Evolutionary conservation across 106 monocot genomes (phyloP).

Genomic region (Dioscorea alata): DNA sequence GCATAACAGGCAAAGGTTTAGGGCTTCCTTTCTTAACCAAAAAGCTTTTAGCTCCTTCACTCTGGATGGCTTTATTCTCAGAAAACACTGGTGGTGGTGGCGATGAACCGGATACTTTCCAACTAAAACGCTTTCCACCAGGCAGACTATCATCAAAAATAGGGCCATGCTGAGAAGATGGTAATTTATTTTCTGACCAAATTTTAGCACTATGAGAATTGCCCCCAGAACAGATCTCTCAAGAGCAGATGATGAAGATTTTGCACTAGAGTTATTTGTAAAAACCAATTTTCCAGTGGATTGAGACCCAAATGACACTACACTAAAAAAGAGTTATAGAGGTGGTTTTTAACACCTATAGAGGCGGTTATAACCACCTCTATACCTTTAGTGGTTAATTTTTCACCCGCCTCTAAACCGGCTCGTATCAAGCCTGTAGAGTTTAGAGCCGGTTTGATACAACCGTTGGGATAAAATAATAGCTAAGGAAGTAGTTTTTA

Average conservation of each 20-base stretch:
- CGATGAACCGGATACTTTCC: slow-evolving; percentile 7
- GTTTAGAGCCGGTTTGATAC: too few relatives aligned
- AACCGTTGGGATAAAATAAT: too few relatives aligned
- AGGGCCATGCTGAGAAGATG: slow-evolving; percentile 6
- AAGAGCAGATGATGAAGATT: slow-evolving; percentile 20
- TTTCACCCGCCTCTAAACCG: too few relatives aligned
- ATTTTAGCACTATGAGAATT: slow-evolving; percentile 10
- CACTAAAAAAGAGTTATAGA: too few relatives aligned
- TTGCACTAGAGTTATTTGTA: slow-evolving; percentile 12
- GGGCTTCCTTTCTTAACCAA: slow-evolving; percentile 7
- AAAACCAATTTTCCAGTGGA: slow-evolving; percentile 7
- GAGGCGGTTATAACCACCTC: too few relatives aligned
- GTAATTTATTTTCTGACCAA: slow-evolving; percentile 7
- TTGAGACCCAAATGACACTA: slow-evolving; percentile 16
- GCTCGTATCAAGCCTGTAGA: too few relatives aligned
- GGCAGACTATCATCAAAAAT: slow-evolving; percentile 8
- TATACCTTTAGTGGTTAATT: too few relatives aligned
- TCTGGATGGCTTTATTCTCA: slow-evolving; percentile 12
- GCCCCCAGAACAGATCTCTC: slow-evolving; percentile 9
- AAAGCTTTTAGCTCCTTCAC: slow-evolving; percentile 4
- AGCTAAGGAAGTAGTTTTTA: too few relatives aligned
- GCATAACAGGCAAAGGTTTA: slow-evolving; percentile 5
- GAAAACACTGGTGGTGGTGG: slow-evolving; percentile 10
- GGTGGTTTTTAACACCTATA: too few relatives aligned
- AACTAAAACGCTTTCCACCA: slow-evolving; percentile 12